A percentile compares a stretch with the other conserved stretches of the same genome.
phyloP scores from a whole-genome alignment of 169 alveolate species.

The Condylostoma magnum region DNA sequence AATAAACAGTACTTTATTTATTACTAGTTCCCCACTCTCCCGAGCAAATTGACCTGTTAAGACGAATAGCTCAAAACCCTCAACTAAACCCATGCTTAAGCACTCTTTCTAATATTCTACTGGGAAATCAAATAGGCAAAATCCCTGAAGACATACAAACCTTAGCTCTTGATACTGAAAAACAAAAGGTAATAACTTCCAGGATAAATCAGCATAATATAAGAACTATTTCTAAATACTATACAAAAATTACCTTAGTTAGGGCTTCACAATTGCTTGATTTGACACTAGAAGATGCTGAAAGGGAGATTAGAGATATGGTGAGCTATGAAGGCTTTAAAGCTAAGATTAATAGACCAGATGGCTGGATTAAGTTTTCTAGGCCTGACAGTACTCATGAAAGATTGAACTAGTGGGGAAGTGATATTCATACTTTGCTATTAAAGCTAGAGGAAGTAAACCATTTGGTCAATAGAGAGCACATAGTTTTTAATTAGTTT shows the following conservation, averaged over 20 bases:
- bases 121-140: slow-evolving; percentile 35
- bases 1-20: slow-evolving; percentile 51
- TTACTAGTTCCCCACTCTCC: slow-evolving; percentile 52
- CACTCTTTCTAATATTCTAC: slow-evolving; percentile 41
- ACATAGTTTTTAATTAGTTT: background rate
- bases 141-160: slow-evolving; percentile 39
- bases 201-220: slow-evolving; percentile 66
- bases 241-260: slow-evolving; percentile 44
- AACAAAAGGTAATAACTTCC: slow-evolving; percentile 40
- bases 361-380: slow-evolving; percentile 47
- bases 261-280: slow-evolving; percentile 49
- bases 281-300: slow-evolving; percentile 52
- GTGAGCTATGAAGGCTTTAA: slow-evolving; percentile 54
- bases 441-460: slow-evolving; percentile 52
- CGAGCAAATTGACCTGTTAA: slow-evolving; percentile 55
- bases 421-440: slow-evolving; percentile 42
- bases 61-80: slow-evolving; percentile 42
- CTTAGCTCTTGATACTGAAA: slow-evolving; percentile 30
- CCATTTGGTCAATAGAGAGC: slow-evolving; percentile 61
- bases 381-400: slow-evolving; percentile 44
- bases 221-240: slow-evolving; percentile 53
- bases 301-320: slow-evolving; percentile 69
- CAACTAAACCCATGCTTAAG: slow-evolving; percentile 38
- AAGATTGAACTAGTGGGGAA: slow-evolving; percentile 52
- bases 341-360: slow-evolving; percentile 65